Evolutionary conservation across 257 asterid genomes (phyloP), one percentile per base, ranked within the genome.

Genomic region (Perilla frutescens): DNA sequence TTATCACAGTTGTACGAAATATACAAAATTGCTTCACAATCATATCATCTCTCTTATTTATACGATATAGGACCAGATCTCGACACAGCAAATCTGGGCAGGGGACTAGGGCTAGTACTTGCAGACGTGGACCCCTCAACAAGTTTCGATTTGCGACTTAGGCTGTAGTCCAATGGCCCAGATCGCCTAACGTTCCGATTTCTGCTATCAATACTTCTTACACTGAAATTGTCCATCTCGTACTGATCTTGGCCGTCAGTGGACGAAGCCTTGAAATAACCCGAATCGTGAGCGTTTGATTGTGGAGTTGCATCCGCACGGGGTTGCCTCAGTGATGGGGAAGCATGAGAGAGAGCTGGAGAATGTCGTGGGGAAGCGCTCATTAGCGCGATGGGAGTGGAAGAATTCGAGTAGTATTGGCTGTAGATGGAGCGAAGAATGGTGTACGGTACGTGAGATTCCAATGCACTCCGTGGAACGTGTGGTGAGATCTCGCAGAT

Each of bases 81-180:
- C 11, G 99, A 95, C 76, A 87, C 87, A 14, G 96, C 97, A 79
- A 92, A 92, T 79, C 96, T 92, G 9, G 99, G 97, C 90, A 94
- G 76, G 9, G 97, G 96, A 71, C 99, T 91, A 34, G 96, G 96
- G 31, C 98, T 96, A 9, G 88, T 90, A 89, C 91, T 88, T 61
- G 87, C 82, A 5, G 99, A 90, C 14, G 97, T 78, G 31, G 99
- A 95, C 43, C 98, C 96, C 69, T 90, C 98, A 1, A 70, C 84
- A 32, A 84, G 76, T 74, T 90, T 92, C 1, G 83, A 32, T 86
- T 85, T 95, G 49, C 91, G 87, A 71, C 87, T 89, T 37, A 82
- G 77, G 76, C 91, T 84, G 79, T 90, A 91, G 76, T 91, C 99
- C 83, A 92, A 81, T 1, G 98, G 99, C 15, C 99, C 99, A 44